Conservation (phyloP, 2,329 filamentous ascomycete genomes). For the Xylariales sp. region DNA sequence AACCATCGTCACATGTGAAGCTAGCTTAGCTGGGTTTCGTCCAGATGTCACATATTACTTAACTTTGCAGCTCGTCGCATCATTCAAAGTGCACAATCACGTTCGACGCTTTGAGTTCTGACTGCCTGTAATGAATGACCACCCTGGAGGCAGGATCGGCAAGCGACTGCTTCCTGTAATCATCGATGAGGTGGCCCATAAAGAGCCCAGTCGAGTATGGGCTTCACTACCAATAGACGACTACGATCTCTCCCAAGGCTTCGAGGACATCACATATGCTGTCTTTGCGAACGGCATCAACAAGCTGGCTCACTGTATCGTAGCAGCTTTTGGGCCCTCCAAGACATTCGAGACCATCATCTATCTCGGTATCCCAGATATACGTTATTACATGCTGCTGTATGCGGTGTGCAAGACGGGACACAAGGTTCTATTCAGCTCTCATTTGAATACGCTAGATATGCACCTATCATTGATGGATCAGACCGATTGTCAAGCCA, state of each 20-base stretch:
- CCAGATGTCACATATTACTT: too few species aligned
- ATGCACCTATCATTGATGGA: slow-evolving; percentile 24
- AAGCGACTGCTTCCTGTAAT: slow-evolving; percentile 15
- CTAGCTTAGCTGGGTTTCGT: too few species aligned
- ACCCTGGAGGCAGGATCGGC: slow-evolving; percentile 6
- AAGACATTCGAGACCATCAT: slow-evolving; percentile 15
- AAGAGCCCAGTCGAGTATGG: slow-evolving; percentile 15
- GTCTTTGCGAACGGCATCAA: slow-evolving; percentile 17
- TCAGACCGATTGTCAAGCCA: slow-evolving; percentile 10
- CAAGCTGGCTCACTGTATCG: slow-evolving; percentile 16
- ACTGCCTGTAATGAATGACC: neutral
- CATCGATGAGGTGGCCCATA: slow-evolving; percentile 15
- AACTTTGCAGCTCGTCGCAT: too few species aligned
- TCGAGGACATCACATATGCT: slow-evolving; percentile 15
- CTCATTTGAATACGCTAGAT: slow-evolving; percentile 26
- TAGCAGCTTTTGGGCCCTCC: slow-evolving; percentile 11
- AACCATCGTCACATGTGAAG: too few species aligned
- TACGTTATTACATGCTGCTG: slow-evolving; percentile 18
- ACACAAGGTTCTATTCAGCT: slow-evolving; percentile 31
- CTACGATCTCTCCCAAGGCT: slow-evolving; percentile 17
- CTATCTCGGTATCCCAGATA: slow-evolving; percentile 15
- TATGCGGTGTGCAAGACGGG: slow-evolving; percentile 32
- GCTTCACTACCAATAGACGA: slow-evolving; percentile 17
- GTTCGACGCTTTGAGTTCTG: too few species aligned
- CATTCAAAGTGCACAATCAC: too few species aligned